These are phyloP conservation scores for Sarocladium strictum DNA, from an alignment of 2,329 filamentous ascomycete species.

Conservation along the genomic window DNA sequence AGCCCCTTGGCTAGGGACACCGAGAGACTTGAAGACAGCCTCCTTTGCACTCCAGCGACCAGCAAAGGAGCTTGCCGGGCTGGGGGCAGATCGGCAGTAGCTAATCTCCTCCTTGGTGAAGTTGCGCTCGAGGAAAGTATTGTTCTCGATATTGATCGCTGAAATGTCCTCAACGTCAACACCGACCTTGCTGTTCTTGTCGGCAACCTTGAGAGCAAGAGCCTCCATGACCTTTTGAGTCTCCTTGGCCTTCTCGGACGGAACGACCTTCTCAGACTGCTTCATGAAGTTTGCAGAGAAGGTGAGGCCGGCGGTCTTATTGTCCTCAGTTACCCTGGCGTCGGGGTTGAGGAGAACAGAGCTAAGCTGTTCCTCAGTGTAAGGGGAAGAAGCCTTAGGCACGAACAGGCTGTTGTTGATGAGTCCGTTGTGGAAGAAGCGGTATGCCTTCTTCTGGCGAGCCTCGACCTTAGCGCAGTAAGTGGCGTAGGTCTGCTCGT, in stretches of 20 bases:
- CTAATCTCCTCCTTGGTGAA: constrained; percentile 79
- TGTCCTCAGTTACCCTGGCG: constrained; percentile 77
- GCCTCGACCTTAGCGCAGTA: constrained; percentile 88
- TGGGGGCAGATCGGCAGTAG: constrained; percentile 77
- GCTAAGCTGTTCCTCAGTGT: constrained; percentile 79
- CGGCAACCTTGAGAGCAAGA: constrained; percentile 56
- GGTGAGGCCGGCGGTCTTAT: constrained; percentile 74
- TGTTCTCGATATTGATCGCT: constrained; percentile 86
- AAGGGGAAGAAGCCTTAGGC: constrained; percentile 86
- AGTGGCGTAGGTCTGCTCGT: constrained; percentile 71
- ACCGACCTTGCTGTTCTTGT: constrained; percentile 69
- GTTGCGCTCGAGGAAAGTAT: constrained; percentile 91
- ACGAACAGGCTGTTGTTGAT: constrained; percentile 98
- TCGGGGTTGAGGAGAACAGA: constrained; percentile 91
- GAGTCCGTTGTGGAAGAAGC: constrained; percentile 96
- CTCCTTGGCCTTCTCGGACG: constrained; percentile 47
- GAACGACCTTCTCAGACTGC: constrained; percentile 49
- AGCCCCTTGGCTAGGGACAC: constrained; percentile 78
- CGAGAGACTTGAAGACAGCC: constrained; percentile 95
- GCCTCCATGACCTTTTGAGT: constrained; percentile 73
- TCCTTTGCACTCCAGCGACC: constrained; percentile 98
- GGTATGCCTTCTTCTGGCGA: constrained; percentile 96
- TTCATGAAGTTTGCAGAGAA: constrained; percentile 68
- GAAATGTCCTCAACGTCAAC: constrained; percentile 89
- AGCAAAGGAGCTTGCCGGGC: constrained; percentile 84